These are phyloP conservation scores for Pseudozyma hubeiensis DNA, from an alignment of 1,284 basidiomycete genomes.

Conservation along the genomic window DNA sequence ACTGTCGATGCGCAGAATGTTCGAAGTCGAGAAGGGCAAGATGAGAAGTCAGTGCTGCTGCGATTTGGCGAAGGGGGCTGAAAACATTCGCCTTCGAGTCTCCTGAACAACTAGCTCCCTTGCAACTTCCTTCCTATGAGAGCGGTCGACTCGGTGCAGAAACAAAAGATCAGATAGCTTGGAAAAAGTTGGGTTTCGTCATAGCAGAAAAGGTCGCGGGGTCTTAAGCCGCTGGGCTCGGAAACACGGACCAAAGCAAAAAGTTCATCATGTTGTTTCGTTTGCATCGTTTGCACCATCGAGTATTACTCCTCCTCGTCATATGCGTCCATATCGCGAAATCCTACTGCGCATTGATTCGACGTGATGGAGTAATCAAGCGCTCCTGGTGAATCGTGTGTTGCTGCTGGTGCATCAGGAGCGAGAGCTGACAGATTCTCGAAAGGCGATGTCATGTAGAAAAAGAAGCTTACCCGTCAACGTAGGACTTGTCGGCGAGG, in stretches of 20 bases:
- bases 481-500: conserved; percentile 65
- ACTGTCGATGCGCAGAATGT: conserved; percentile 71
- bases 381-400: not conserved
- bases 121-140: not conserved
- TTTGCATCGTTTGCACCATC: too few species aligned
- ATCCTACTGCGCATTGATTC: too few species aligned
- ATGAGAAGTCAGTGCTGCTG: conserved; percentile 17
- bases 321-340: too few species aligned
- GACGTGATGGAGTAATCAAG: too few species aligned
- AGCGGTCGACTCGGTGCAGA: not conserved
- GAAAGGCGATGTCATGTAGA: not conserved
- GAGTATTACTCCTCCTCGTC: too few species aligned
- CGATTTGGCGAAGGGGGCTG: not conserved
- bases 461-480: conserved; percentile 64
- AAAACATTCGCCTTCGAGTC: not conserved
- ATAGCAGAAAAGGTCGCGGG: conserved; percentile 67
- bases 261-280: conserved; percentile 61
- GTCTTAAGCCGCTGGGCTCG: conserved; percentile 70
- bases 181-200: conserved; percentile 66
- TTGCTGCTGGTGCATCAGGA: not conserved
- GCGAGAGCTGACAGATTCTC: conserved; percentile 17
- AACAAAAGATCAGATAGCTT: conserved; percentile 63
- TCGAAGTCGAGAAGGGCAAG: not conserved
- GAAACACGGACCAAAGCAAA: conserved; percentile 69
- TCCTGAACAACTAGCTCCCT: conserved; percentile 2